Base-by-base conservation (phyloP, 2,329 filamentous ascomycete species). In the Trichocomaceae sp. region DNA sequence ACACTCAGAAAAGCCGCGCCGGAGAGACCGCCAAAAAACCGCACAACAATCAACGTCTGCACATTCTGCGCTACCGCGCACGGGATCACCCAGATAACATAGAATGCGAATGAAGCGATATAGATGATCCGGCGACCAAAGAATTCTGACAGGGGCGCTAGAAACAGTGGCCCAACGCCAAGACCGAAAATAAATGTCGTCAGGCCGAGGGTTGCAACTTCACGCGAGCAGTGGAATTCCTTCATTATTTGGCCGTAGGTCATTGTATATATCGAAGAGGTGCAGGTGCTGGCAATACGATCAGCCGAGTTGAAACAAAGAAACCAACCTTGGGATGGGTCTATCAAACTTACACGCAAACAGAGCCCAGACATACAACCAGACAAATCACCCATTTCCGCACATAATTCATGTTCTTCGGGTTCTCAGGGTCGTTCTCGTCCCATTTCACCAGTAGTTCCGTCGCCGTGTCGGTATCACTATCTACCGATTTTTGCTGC, bases 181-280 rank as follows among this genome's bases (percentile, higher is more conserved):
- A 88, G 82, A 17, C 91, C 91, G 53, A 90, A 79, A 48, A 96
- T 90, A 65, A 91, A 96, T 1, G 87, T 78, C 0, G 88, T 90
- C 50, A 96, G 75, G 0, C 91, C 92, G 9, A 96, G 70, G 2
- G 89, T 90, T 12, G 86, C 88, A 22, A 95, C 79, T 49, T 88
- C 76, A 54, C 82, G 79, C 0, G 87, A 86, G 62, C 81, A 81
- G 60, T 81, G 73, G 63, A 96, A 95, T 57, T 95, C 87, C 23
- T 77, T 73, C 59, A 85, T 83, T 71, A 96, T 83, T 69, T 93
- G 87, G 17, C 64, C 67, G 69, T 96, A 96, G 0, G 88, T 93
- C 12, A 83, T 83, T 0, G 90, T 92, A 71, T 96, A 96, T 63
- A 95, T 83, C n/a, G 90, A 93, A 47, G 87, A 91, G 1, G 88